Evolutionary conservation across 192 early-diverging fungal species (phyloP), one percentile per base, ranked within the genome.

Genomic region (Entomortierella lignicola): DNA sequence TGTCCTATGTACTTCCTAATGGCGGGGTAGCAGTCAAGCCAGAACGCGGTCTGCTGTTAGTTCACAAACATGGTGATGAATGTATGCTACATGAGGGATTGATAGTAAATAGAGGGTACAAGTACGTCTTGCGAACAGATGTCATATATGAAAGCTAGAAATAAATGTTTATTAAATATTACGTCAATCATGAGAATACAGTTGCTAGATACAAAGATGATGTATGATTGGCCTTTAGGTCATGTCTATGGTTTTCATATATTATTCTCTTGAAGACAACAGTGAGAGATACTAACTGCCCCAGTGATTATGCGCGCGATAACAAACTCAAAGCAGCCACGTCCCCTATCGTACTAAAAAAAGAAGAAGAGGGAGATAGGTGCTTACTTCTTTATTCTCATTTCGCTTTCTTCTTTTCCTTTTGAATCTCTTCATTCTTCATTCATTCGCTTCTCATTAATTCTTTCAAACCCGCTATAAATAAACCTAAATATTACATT

Each of bases 51-150:
- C 63, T 87, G 57, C 72, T 87, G 29, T 80, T 90, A 61, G 75
- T 90, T 11, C 89, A 90, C 74, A 84, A 85, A 56, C 89, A 90
- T 60, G 89, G 89, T 2, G 87, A 85, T 6, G 85, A 87, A 60
- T 90, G 89, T 59, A 82, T 90, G 42, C 79, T 87, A 63, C 89
- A 90, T 77, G 89, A 90, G 37, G 87, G 81, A 0, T 66, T 83
- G 44, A 83, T 82, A 48, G 83, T 90, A 7, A 71, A 72, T 34
- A 74, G 82, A 42, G 85, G 89, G 39, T 84, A 66, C 74, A 90
- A 90, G 63, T 90, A 88, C 43, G 83, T 90, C 8, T 52, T 90
- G 52, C 77, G 89, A 2, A 88, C 89, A 18, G 89, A 90, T 70
- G 81, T 90, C 0, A 65, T 90, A 15, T 88, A 79, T n/a, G 75